Evolutionary conservation across 257 asterid species (phyloP).

Genomic region (Penstemon eatonii): DNA sequence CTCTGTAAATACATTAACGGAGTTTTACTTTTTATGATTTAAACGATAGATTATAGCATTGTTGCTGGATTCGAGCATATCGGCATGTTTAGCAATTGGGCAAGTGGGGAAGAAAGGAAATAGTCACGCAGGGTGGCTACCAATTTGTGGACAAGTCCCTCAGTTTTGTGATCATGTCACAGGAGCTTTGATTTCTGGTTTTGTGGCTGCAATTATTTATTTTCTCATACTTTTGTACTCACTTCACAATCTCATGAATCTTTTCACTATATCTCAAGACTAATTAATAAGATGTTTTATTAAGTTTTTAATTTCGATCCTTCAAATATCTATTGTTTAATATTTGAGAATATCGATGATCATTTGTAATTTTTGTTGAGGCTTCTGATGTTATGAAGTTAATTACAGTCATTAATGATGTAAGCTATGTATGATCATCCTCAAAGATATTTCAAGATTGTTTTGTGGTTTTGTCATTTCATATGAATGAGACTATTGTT

Average conservation of each 20-base stretch:
- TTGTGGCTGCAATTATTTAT: slow-evolving; percentile 59
- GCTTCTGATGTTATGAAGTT: too few species aligned
- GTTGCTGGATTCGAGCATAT: slow-evolving; percentile 73
- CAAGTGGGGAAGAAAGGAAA: slow-evolving; percentile 77
- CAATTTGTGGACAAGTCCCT: slow-evolving; percentile 82
- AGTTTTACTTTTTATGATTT: neutral
- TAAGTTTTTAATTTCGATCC: too few species aligned
- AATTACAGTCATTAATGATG: too few species aligned
- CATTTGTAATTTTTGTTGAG: too few species aligned
- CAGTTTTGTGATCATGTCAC: slow-evolving; percentile 65
- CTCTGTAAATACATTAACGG: too few species aligned
- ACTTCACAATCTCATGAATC: slow-evolving; percentile 53
- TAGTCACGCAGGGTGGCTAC: slow-evolving; percentile 84
- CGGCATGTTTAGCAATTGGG: slow-evolving; percentile 72
- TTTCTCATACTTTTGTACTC: slow-evolving; percentile 58
- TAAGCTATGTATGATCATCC: too few species aligned
- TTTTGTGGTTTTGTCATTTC: too few species aligned
- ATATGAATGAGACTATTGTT: too few species aligned
- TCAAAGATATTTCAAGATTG: too few species aligned
- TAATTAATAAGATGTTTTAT: neutral
- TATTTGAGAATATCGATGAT: too few species aligned
- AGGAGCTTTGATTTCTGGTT: slow-evolving; percentile 64
- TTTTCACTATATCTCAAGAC: slow-evolving; percentile 40
- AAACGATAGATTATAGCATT: slow-evolving; percentile 48
- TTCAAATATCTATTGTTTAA: too few species aligned